Percentiles rank a stretch among this genome's conserved stretches.
Conservation (phyloP, 176 grass and related monocot species). For the Zea mays region DNA sequence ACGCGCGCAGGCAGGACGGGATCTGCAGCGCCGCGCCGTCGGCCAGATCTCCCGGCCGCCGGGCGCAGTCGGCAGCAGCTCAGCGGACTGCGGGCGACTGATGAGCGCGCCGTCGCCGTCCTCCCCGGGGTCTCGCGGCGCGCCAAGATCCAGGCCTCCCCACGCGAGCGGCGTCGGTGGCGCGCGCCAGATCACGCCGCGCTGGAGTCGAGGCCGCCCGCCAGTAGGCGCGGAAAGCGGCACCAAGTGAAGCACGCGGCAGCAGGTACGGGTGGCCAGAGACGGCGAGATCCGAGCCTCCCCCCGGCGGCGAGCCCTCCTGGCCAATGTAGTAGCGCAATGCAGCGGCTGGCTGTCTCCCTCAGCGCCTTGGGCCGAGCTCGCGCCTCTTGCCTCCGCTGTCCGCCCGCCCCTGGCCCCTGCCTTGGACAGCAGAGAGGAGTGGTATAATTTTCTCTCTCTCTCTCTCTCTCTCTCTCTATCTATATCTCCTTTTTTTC, state of each 20-base stretch:
- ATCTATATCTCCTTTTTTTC: background rate
- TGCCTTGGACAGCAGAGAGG: constrained; percentile 47
- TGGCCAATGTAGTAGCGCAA: constrained; percentile 37
- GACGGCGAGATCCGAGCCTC: constrained; percentile 44
- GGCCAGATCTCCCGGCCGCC: constrained; percentile 53
- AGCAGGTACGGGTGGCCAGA: background rate
- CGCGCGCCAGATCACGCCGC: constrained; percentile 47
- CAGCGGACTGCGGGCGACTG: constrained; percentile 11
- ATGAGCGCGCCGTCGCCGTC: constrained; percentile 13
- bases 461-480: too few relatives aligned
- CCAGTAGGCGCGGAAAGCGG: constrained; percentile 9
- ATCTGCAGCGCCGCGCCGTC: constrained; percentile 48
- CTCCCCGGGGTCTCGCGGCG: constrained; percentile 19
- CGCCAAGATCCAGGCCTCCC: constrained; percentile 44
- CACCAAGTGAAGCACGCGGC: constrained; percentile 10
- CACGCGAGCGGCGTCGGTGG: constrained; percentile 31
- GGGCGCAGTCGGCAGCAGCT: constrained; percentile 20
- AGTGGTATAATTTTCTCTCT: constrained; percentile 21
- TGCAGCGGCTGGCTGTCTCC: constrained; percentile 12
- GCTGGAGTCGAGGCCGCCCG: background rate
- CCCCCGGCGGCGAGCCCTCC: constrained; percentile 25
- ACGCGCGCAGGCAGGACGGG: constrained; percentile 19
- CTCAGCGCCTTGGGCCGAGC: constrained; percentile 26
- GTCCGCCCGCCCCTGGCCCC: background rate
- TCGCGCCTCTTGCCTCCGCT: constrained; percentile 8